Conservation (phyloP, 2,329 filamentous ascomycete species). For the Pseudogymnoascus sp. region DNA sequence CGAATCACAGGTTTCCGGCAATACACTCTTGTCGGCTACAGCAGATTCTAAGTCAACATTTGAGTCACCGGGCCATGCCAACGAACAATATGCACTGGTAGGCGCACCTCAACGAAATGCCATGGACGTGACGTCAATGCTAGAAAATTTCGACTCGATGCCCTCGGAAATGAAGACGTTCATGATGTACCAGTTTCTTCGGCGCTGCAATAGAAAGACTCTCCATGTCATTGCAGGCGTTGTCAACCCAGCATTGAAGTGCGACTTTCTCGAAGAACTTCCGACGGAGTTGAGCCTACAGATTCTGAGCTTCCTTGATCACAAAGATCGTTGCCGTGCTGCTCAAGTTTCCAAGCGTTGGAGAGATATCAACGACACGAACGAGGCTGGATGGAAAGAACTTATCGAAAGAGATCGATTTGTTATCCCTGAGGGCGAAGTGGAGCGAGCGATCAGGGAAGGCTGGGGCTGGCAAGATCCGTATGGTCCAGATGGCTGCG, state of each 20-base stretch:
- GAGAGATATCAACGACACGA: conserved; percentile 82
- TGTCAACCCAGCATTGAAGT: conserved; percentile 90
- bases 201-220: conserved; percentile 79
- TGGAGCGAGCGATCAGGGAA: conserved; percentile 77
- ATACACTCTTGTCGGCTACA: conserved; percentile 22
- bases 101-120: conserved; percentile 34
- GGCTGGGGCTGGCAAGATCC: conserved; percentile 98
- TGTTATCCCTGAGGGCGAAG: conserved; percentile 68
- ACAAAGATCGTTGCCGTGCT: conserved; percentile 78
- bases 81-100: conserved; percentile 25
- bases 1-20: background rate
- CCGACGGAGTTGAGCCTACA: conserved; percentile 83
- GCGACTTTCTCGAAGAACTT: conserved; percentile 79
- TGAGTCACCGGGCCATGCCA: conserved; percentile 22
- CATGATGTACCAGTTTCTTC: conserved; percentile 92
- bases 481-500: conserved; percentile 63
- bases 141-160: conserved; percentile 87
- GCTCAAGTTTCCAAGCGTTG: conserved; percentile 92
- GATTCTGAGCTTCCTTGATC: conserved; percentile 78
- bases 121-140: conserved; percentile 75
- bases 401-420: conserved; percentile 82
- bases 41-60: conserved; percentile 23
- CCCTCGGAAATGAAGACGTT: conserved; percentile 88
- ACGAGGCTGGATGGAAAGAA: conserved; percentile 94
- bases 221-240: conserved; percentile 83